Evolutionary conservation across 1,139 yeast species (phyloP), one percentile per base, ranked within the genome.

Genomic region (Debaryomycetaceae sp.): DNA sequence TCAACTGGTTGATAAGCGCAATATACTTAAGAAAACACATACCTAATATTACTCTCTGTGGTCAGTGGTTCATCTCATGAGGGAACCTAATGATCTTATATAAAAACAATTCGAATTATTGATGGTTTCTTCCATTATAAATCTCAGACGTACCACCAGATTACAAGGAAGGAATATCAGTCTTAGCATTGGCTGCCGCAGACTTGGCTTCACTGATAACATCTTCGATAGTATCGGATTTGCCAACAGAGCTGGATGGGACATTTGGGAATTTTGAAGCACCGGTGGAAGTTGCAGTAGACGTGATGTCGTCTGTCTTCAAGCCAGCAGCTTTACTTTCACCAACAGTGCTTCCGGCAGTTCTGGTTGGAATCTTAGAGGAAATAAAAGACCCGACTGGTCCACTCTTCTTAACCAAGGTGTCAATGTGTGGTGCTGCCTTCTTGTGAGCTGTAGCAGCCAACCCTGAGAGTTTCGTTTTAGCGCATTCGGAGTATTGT

Each of bases 331-430:
- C 70, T 60, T 57, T 74, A 49, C 63, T 65, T 46, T 67, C 65
- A 50, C 85, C 81, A 53, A 86, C 85, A 44, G 87, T 81, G 42
- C 86, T 71, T 44, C 88, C 84, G 42, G 87, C 87, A 54, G 88
- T 82, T 80, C 88, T 82, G 50, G 80, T 78, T 46, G 87, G 85
- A 58, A 82, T 64, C 63, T 80, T 76, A 46, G 81, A 75, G 59
- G 78, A 68, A 57, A 84, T 67, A 55, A 79, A 80, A 37, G 75
- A 59, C 43, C 83, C 80, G 46, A 83, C 78, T 47, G 91, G 93
- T 41, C 87, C 87, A 47, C 82, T 65, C 65, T 80, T 80, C 56
- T 76, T 70, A 57, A 79, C 74, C 51, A 79, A 72, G 44, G 57
- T 57, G 39, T 72, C 68, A 47, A 73, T 47, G 54, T 68, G 69